Evolutionary conservation across 2,329 filamentous ascomycete genomes (phyloP), one percentile per base, ranked within the genome.

Genomic region (Aureobasidium musti): DNA sequence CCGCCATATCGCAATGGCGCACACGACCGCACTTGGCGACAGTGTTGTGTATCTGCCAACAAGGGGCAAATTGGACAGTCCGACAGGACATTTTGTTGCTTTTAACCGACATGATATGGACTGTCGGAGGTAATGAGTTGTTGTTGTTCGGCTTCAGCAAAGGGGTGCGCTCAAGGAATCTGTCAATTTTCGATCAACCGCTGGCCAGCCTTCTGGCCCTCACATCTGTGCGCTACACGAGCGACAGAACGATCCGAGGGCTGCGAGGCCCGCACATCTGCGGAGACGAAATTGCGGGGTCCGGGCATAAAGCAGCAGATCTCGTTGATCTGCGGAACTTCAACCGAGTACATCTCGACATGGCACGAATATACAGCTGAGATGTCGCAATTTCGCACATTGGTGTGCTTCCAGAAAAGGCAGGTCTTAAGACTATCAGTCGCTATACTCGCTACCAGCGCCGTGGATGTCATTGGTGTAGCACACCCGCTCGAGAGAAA

Each of bases 211-310:
- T 45, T 33, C 54, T 30, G 54, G 37, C 37, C 23, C 8, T 14
- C 23, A 5, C 5, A 21, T 56, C 30, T 43, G 53, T 54, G 35
- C 53, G 53, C 30, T n/a, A 41, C 21, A 37, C 53, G 53, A 56
- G 53, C 50, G 21, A 14, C 13, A 2, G 35, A 56, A 56, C 52
- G 33, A 30, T 28, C 11, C 21, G 11, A n/a, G 13, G 52, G 50
- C n/a, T 8, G n/a, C 23, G 30, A 8, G 28, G 33, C 2, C 10
- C 13, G 53, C 14, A 39, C 13, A 57, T 57, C 30, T 10, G 53
- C 35, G 53, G 53, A 57, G 53, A 26, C 4, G 5, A 41, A 28
- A 17, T 23, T 45, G 54, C 54, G 54, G 37, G 54, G 54, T 45
- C 7, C 26, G 10, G 54, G 8, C 26, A 33, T 21, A 30, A 57